A percentile compares a stretch with the other conserved stretches of the same genome.
phyloP scores from a whole-genome alignment of 371 early-diverging fungal genomes.

The Chytridium lagenaria region DNA sequence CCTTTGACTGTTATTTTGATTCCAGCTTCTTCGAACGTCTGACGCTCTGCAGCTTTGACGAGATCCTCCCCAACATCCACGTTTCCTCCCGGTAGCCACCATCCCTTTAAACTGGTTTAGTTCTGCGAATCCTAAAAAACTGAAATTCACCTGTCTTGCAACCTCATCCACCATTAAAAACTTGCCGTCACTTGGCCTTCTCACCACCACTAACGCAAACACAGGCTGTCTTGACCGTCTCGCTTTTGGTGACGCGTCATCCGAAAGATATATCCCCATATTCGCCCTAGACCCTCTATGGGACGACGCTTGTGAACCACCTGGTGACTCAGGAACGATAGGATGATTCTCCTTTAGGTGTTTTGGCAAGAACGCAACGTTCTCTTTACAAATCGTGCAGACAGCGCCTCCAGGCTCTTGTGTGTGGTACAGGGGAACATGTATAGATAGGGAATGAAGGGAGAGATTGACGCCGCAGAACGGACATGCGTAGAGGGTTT shows the following conservation, averaged over 20 bases:
- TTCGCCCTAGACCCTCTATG: neutral
- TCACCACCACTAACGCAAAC: slow-evolving; percentile 32
- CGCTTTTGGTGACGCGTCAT: neutral
- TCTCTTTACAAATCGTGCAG: slow-evolving; percentile 24
- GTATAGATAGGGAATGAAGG: neutral
- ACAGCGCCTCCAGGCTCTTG: slow-evolving; percentile 26
- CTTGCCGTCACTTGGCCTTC: slow-evolving; percentile 29
- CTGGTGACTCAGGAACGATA: neutral
- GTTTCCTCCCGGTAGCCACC: slow-evolving; percentile 44
- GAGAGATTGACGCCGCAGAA: slow-evolving; percentile 19
- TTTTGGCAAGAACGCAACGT: slow-evolving; percentile 9
- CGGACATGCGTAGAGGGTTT: slow-evolving; percentile 16
- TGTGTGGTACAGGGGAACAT: slow-evolving; percentile 33
- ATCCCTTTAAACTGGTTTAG: slow-evolving; percentile 31
- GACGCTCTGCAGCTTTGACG: slow-evolving; percentile 28
- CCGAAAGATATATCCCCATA: neutral
- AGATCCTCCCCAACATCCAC: slow-evolving; percentile 40
- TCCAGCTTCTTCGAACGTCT: slow-evolving; percentile 39
- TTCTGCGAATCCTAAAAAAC: too few species aligned
- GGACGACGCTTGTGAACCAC: neutral
- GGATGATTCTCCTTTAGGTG: slow-evolving; percentile 22
- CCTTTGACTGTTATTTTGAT: slow-evolving; percentile 37
- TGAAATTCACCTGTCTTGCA: slow-evolving; percentile 14
- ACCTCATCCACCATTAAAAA: slow-evolving; percentile 37
- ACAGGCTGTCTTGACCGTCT: slow-evolving; percentile 18